A percentile compares a stretch with the other conserved stretches of the same genome.
Conservation (phyloP, 2,329 filamentous ascomycete species). For the Capronia americana region DNA sequence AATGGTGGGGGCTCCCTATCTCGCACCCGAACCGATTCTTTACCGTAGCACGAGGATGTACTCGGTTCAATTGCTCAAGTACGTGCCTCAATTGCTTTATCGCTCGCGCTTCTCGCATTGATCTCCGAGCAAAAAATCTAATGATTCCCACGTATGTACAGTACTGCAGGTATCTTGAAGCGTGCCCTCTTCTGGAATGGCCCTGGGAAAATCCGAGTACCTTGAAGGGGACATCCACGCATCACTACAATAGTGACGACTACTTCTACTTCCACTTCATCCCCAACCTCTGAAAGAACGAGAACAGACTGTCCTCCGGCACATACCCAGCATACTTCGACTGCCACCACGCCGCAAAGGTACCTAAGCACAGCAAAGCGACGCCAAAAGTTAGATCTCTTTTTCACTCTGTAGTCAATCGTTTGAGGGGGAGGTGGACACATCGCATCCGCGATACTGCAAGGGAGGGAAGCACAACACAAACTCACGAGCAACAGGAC, state of each 20-base stretch:
- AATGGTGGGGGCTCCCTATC: background rate
- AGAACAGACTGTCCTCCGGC: conserved; percentile 51
- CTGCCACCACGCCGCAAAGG: conserved; percentile 53
- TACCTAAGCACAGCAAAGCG: conserved; percentile 32
- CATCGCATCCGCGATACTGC: conserved; percentile 6
- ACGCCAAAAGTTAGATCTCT: conserved; percentile 6
- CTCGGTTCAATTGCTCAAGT: too few relatives aligned
- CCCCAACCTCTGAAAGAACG: conserved; percentile 52
- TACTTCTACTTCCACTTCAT: conserved; percentile 43
- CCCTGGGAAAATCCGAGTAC: background rate
- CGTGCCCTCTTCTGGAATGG: background rate
- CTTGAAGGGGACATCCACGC: background rate
- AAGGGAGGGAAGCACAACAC: background rate
- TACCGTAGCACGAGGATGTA: too few relatives aligned
- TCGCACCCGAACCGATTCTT: too few relatives aligned
- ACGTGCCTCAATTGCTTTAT: too few relatives aligned
- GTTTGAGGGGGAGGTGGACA: background rate
- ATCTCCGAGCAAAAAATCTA: background rate
- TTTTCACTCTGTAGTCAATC: too few relatives aligned
- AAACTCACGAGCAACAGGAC: conserved; percentile 38
- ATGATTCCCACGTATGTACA: background rate
- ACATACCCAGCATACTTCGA: conserved; percentile 48
- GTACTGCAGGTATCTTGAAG: background rate
- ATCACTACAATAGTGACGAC: background rate
- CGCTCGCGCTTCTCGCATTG: background rate